A percentile compares a stretch with the other conserved stretches of the same genome.
Conservation (phyloP, 495 filamentous ascomycete species). For the Cenococcum geophilum region DNA sequence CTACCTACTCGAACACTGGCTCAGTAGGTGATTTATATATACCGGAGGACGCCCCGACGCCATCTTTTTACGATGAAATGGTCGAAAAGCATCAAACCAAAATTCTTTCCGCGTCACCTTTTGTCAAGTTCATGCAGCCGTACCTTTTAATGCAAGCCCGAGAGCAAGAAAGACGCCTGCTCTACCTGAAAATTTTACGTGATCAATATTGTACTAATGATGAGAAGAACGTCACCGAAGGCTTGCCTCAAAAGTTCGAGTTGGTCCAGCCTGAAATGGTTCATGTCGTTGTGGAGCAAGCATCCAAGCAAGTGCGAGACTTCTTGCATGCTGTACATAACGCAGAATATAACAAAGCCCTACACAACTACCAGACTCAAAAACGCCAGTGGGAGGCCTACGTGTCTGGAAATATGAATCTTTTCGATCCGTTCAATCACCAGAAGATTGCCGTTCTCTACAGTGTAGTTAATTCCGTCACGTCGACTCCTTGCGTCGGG, state of each 20-base stretch:
- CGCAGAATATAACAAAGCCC: conserved; percentile 90
- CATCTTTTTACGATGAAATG: conserved; percentile 90
- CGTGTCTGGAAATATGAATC: conserved; percentile 68
- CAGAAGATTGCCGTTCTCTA: conserved; percentile 95
- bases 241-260: conserved; percentile 64
- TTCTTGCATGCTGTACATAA: conserved; percentile 90
- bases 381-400: conserved; percentile 94
- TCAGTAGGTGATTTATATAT: conserved; percentile 40
- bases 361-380: conserved; percentile 91
- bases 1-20: background rate
- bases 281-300: conserved; percentile 65
- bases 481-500: conserved; percentile 85
- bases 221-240: conserved; percentile 33
- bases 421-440: conserved; percentile 90
- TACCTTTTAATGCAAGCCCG: conserved; percentile 87
- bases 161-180: conserved; percentile 77
- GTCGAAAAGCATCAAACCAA: conserved; percentile 86
- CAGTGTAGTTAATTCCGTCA: conserved; percentile 83
- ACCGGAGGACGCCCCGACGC: conserved; percentile 81
- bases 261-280: conserved; percentile 95
- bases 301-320: conserved; percentile 81
- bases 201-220: conserved; percentile 57
- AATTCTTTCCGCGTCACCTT: conserved; percentile 91
- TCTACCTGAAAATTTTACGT: conserved; percentile 71
- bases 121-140: conserved; percentile 89